These are phyloP conservation scores for Saccharum spontaneum DNA, from an alignment of 176 grass and related monocot species.

Conservation along the genomic window DNA sequence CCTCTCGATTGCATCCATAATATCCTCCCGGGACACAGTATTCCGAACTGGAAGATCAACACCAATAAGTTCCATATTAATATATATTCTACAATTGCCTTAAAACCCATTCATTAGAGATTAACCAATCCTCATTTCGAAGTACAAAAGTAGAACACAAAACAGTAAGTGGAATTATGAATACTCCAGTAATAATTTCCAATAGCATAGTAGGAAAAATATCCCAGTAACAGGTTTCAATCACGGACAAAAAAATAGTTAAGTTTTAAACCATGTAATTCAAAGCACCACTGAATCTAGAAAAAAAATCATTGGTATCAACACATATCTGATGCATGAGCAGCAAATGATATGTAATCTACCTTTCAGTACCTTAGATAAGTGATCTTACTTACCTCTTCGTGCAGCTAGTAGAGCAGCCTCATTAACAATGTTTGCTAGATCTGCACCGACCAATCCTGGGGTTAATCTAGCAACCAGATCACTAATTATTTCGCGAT, in stretches of 20 bases:
- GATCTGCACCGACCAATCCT: conserved; percentile 87
- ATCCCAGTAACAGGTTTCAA: not conserved
- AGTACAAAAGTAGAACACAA: not conserved
- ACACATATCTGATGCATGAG: conserved; percentile 26
- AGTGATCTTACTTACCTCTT: conserved; percentile 57
- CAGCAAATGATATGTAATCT: conserved; percentile 8
- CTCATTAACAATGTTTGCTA: conserved; percentile 92
- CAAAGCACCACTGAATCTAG: not conserved
- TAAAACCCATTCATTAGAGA: conserved; percentile 2
- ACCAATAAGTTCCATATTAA: conserved; percentile 21
- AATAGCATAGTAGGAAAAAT: conserved; percentile 16
- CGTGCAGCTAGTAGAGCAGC: conserved; percentile 82
- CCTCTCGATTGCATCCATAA: conserved; percentile 96
- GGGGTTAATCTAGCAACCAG: conserved; percentile 79
- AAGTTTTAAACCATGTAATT: conserved; percentile 19
- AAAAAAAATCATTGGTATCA: conserved; percentile 1
- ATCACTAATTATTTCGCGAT: conserved; percentile 64
- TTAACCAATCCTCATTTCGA: not conserved
- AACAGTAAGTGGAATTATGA: conserved; percentile 3
- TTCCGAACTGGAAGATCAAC: conserved; percentile 53
- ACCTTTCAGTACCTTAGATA: conserved; percentile 8
- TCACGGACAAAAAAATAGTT: not conserved
- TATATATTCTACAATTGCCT: not conserved
- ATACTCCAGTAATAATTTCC: not conserved
- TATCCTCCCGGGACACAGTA: conserved; percentile 74